Evolutionary conservation across 2,329 filamentous ascomycete species (phyloP), one percentile per base, ranked within the genome.

Genomic region (Aureobasidium sp.): DNA sequence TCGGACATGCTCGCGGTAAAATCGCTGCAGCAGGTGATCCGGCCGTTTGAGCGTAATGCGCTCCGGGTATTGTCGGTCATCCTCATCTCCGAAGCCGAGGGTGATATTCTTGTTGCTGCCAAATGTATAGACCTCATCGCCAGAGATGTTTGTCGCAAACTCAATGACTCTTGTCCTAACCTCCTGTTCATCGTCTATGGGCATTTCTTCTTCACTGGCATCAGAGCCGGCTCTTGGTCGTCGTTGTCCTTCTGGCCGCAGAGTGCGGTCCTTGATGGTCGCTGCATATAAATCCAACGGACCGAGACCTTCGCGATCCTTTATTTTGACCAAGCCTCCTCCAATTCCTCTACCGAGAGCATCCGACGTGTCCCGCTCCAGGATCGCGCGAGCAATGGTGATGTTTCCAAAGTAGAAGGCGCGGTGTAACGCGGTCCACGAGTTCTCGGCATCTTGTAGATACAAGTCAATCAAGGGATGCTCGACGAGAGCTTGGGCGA

Each of bases 41-140:
- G 94, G 91, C 17, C 93, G 85, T 61, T 85, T 84, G 37, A 97
- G 75, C 36, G 81, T 78, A 12, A 97, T 85, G 11, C 91, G 88
- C 72, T 97, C 94, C 0, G 94, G 94, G 69, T 88, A 96, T 66
- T 97, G 92, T 3, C 94, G 86, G 71, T 99, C 93, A 72, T 97
- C 91, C 69, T 95, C 88, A 71, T 99, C 92, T n/a, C 92, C 92
- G 64, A 97, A 87, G 1, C 94, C 94, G 25, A 99, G 82, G 0
- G 90, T 94, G 11, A 96, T 77, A 68, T 99, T 99, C 71, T 94
- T 95, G 76, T 97, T 99, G 75, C 92, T 97, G 55, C 94, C 94
- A 75, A 97, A 97, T 0, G 91, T 88, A 70, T 91, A 97, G 0
- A 97, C 78, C 71, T 99, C 94, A 69, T 96, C 90, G 9, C 91